Percentiles rank a stretch among this genome's conserved stretches.
These are phyloP conservation scores for Puccinellia tenuiflora DNA, from an alignment of 176 grass and related monocot species.

Conservation along the genomic window DNA sequence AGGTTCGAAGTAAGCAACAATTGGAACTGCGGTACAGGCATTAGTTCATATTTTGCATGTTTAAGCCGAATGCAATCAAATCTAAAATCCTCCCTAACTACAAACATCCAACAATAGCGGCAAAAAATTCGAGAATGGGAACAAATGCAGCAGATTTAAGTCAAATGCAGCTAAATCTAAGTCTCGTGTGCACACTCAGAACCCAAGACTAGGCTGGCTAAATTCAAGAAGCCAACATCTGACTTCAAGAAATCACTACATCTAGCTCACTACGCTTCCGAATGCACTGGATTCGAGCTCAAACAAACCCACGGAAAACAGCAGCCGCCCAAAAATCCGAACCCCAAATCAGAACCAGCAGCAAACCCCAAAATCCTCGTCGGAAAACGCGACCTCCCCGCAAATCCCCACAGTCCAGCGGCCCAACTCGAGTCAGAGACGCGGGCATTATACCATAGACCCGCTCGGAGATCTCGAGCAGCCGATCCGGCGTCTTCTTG, in stretches of 20 bases:
- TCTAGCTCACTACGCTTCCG: not conserved
- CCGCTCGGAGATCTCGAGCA: slow-evolving; percentile 95
- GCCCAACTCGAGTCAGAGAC: not conserved
- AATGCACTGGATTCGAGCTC: slow-evolving; percentile 2
- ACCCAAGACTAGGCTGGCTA: not conserved
- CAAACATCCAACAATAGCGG: not conserved
- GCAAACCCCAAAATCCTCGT: not conserved
- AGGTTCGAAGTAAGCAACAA: not conserved
- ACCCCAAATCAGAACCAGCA: not conserved
- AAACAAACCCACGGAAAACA: slow-evolving; percentile 16
- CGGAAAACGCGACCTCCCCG: not conserved
- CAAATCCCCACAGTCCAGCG: not conserved
- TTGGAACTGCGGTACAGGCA: not conserved
- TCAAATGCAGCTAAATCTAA: slow-evolving; percentile 44
- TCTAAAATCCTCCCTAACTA: not conserved
- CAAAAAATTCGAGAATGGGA: not conserved
- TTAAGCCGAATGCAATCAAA: slow-evolving; percentile 26
- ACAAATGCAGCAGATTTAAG: not conserved
- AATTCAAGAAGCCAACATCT: not conserved
- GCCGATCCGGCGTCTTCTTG: slow-evolving; percentile 89
- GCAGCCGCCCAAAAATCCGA: not conserved
- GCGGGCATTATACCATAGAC: slow-evolving; percentile 77
- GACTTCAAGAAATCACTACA: slow-evolving; percentile 18
- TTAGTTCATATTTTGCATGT: not conserved
- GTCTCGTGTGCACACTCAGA: not conserved